Percentiles rank a stretch among this genome's conserved stretches.
Evolutionary conservation across 768 basidiomycete genomes (phyloP).

Genomic region (Kwoniella mangroviensis): DNA sequence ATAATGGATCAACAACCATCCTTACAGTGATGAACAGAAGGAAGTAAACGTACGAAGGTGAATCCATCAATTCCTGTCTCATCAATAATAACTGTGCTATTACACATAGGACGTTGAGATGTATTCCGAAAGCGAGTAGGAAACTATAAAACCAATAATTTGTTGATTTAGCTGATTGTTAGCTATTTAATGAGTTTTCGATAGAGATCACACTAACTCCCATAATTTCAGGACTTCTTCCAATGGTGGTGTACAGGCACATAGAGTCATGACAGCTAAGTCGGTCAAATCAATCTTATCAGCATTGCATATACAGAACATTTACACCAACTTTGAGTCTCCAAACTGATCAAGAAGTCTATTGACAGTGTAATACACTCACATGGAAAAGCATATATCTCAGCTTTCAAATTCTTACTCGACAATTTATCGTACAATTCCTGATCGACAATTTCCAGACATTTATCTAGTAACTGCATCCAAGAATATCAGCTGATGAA

Average conservation of each 20-base stretch:
- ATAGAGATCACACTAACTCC: conserved; percentile 64
- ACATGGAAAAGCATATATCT: conserved; percentile 98
- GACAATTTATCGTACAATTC: conserved; percentile 80
- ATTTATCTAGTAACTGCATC: conserved; percentile 82
- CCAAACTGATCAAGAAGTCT: no score
- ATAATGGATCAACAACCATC: background rate
- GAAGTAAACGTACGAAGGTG: conserved; percentile 69
- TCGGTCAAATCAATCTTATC: background rate
- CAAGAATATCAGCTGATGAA: background rate
- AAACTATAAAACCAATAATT: conserved; percentile 60
- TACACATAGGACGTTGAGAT: conserved; percentile 93
- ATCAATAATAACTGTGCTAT: conserved; percentile 93
- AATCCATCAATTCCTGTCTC: conserved; percentile 84
- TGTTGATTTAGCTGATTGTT: no score
- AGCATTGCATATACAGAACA: background rate
- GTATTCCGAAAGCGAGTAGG: conserved; percentile 91
- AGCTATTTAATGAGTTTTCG: background rate
- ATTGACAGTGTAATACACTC: conserved; percentile 51
- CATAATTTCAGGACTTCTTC: conserved; percentile 92
- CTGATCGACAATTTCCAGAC: conserved; percentile 86
- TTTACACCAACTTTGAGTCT: no score
- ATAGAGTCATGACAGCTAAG: conserved; percentile 87
- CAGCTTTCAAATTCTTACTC: conserved; percentile 89
- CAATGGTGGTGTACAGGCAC: conserved; percentile 94
- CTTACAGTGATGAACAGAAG: conserved; percentile 12